Evolutionary conservation across 192 early-diverging fungal genomes (phyloP), one percentile per base, ranked within the genome.

Genomic region (Coemansia asiatica): DNA sequence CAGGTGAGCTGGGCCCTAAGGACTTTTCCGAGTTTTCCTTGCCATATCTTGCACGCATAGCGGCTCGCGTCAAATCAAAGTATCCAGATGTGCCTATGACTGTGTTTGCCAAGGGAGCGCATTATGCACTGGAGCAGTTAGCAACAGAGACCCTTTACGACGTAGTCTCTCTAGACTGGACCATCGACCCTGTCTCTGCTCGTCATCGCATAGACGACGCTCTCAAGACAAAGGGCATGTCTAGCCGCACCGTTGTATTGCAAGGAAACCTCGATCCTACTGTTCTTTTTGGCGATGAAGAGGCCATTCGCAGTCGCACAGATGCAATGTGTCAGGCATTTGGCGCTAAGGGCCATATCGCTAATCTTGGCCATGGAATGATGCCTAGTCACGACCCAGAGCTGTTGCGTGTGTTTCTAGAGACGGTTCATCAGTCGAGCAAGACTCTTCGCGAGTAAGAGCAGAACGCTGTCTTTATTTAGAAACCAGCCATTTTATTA

Each of bases 181-280:
- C 92, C 0, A 77, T 95, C 22, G 85, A 87, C 36, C 95, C 95
- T 3, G 68, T 25, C 0, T 46, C 15, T 7, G 79, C 76, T 6
- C 71, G 79, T 33, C 25, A 22, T 16, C 67, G 73, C 10, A 57
- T 82, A 13, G 71, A 70, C 18, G 36, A 44, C 0, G 74, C 81
- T 0, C 55, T 57, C 19, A 19, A 8, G 60, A 47, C 12, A 28
- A 55, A 28, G 33, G 54, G 12, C 26, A 8, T 7, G 26, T 16
- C 4, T 21, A 33, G 56, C 23, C 47, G 54, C 21, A 46, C 56
- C 1, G 73, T 79, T 19, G 76, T 79, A 51, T 76, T 99, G 31
- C 97, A 99, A 83, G 97, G 97, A 40, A 99, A 99, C 74, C 90
- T 95, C 69, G 97, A 99, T 66, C 97, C 97, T 8, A 87, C 78